A percentile compares a stretch with the other conserved stretches of the same genome.
Conservation (phyloP, 805 yeast species). For the Suhomyces prunicola region DNA sequence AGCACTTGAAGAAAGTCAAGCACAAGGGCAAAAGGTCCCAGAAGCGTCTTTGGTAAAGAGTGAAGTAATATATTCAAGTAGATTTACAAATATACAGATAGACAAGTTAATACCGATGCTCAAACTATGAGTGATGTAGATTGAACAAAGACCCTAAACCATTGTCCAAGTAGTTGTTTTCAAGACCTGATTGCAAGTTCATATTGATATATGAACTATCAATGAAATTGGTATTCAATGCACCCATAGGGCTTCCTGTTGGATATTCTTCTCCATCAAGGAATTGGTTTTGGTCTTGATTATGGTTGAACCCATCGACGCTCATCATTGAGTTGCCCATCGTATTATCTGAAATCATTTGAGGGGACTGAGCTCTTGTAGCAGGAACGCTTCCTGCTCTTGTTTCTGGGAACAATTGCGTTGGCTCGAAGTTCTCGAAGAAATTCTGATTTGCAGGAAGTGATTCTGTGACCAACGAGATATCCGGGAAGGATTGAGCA, state of each 20-base stretch:
- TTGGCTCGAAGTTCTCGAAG: conserved; percentile 53
- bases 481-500: conserved; percentile 45
- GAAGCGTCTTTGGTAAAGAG: conserved; percentile 2
- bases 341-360: neutral
- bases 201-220: conserved; percentile 41
- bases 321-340: neutral
- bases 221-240: conserved; percentile 35
- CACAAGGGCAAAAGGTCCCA: conserved; percentile 7
- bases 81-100: conserved; percentile 1
- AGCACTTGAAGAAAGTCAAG: conserved; percentile 18
- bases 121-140: conserved; percentile 11
- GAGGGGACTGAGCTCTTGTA: conserved; percentile 37
- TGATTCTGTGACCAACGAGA: conserved; percentile 53
- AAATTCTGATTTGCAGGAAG: conserved; percentile 46
- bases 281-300: conserved; percentile 1
- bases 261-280: conserved; percentile 4
- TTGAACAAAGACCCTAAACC: conserved; percentile 30
- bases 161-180: conserved; percentile 19
- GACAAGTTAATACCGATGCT: neutral
- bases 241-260: conserved; percentile 24
- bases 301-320: neutral
- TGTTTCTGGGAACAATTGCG: conserved; percentile 50
- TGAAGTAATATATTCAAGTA: neutral
- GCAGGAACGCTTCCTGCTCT: conserved; percentile 31
- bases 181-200: conserved; percentile 39